Percentiles rank a stretch among this genome's conserved stretches.
These are phyloP conservation scores for Rhododendron ferrugineum DNA, from an alignment of 148 eudicot genomes.

Conservation along the genomic window DNA sequence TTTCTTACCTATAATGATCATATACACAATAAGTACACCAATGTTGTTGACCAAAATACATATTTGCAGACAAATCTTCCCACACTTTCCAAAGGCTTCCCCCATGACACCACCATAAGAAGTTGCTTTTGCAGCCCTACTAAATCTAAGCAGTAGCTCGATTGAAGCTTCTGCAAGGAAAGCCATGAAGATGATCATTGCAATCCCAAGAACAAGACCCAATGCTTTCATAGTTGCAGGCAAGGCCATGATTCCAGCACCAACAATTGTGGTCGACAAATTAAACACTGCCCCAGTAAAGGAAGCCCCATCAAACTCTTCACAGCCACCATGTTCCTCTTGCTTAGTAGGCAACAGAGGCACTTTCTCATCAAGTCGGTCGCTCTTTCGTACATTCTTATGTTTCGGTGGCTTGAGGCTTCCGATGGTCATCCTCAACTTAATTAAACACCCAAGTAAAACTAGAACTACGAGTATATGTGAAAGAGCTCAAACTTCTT, in stretches of 20 bases:
- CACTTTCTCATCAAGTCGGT: conserved; percentile 28
- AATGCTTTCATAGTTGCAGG: conserved; percentile 81
- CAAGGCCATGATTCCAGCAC: conserved; percentile 90
- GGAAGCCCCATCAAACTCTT: conserved; percentile 44
- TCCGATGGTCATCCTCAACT: conserved; percentile 34
- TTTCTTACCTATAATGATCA: conserved; percentile 73
- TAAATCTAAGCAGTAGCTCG: conserved; percentile 63
- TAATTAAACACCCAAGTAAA: neutral
- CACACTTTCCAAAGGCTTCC: conserved; percentile 69
- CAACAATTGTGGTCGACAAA: conserved; percentile 66
- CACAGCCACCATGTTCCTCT: conserved; percentile 20
- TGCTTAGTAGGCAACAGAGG: conserved; percentile 49
- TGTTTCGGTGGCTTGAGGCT: conserved; percentile 20
- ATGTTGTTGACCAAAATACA: conserved; percentile 63
- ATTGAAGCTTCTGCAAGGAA: conserved; percentile 65
- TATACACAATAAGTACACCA: conserved; percentile 68
- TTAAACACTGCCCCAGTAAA: conserved; percentile 75
- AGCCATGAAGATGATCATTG: conserved; percentile 53
- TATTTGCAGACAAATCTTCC: conserved; percentile 51
- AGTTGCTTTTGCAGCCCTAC: conserved; percentile 43
- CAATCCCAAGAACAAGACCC: conserved; percentile 65
- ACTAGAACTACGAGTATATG: neutral
- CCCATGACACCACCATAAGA: conserved; percentile 74
- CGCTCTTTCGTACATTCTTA: conserved; percentile 34
- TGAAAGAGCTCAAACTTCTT: neutral